phyloP scores from a whole-genome alignment of 2,329 filamentous ascomycete genomes.

The Graphilbum sp. region DNA sequence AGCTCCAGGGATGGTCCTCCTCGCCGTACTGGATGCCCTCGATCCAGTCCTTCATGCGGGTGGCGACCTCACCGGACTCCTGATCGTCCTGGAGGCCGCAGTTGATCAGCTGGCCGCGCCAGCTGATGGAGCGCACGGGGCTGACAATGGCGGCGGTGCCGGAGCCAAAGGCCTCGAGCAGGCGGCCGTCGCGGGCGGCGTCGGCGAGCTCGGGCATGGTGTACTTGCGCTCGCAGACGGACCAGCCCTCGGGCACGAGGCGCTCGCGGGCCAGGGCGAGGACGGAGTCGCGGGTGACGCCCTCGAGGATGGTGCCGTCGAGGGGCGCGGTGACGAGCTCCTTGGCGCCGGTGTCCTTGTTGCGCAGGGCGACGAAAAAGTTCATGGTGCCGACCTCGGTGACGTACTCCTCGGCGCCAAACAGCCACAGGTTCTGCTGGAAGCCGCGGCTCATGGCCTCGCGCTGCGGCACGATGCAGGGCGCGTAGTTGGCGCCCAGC shows the following conservation, averaged over 20 bases:
- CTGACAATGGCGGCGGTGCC: slow-evolving; percentile 91
- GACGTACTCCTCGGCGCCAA: slow-evolving; percentile 86
- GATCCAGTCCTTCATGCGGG: slow-evolving; percentile 91
- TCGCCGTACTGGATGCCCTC: slow-evolving; percentile 92
- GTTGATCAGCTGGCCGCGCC: slow-evolving; percentile 64
- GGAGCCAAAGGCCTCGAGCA: slow-evolving; percentile 85
- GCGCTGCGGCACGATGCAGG: slow-evolving; percentile 91
- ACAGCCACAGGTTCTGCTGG: slow-evolving; percentile 97
- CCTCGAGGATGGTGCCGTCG: slow-evolving; percentile 91
- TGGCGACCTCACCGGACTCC: slow-evolving; percentile 76
- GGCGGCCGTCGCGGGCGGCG: slow-evolving; percentile 65
- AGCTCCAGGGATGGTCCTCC: slow-evolving; percentile 83
- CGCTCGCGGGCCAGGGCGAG: slow-evolving; percentile 73
- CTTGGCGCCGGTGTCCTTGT: slow-evolving; percentile 77
- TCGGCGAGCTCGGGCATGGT: slow-evolving; percentile 76
- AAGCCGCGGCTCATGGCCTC: slow-evolving; percentile 81
- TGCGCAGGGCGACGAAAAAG: slow-evolving; percentile 73
- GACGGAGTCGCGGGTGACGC: slow-evolving; percentile 84
- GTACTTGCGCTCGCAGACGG: slow-evolving; percentile 74
- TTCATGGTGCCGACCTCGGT: slow-evolving; percentile 99
- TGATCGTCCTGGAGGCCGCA: slow-evolving; percentile 68
- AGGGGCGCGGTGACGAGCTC: slow-evolving; percentile 90
- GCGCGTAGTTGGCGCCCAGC: slow-evolving; percentile 97
- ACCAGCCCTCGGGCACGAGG: slow-evolving; percentile 75
- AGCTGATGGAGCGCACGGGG: slow-evolving; percentile 69